Evolutionary conservation across 2,329 filamentous ascomycete genomes (phyloP).

Genomic region (Xylariaceae sp.): DNA sequence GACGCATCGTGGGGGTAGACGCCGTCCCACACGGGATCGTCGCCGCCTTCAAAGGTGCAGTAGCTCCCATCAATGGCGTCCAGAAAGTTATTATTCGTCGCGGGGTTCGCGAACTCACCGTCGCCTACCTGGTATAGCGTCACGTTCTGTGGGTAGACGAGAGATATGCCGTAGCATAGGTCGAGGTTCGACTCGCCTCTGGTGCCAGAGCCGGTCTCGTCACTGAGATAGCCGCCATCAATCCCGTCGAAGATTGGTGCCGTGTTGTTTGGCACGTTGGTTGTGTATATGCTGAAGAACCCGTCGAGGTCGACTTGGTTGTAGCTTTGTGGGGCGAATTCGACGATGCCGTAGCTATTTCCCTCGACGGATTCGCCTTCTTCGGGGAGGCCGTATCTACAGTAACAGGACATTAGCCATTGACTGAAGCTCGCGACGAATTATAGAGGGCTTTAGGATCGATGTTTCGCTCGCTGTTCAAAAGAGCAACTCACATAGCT

Average conservation of each 20-base stretch:
- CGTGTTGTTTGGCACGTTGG: constrained; percentile 11
- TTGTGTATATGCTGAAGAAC: constrained; percentile 16
- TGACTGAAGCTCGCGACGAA: no score
- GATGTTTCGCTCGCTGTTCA: neutral
- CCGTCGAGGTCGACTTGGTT: constrained; percentile 16
- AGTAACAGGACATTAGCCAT: neutral
- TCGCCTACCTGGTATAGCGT: constrained; percentile 55
- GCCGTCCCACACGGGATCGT: constrained; percentile 11
- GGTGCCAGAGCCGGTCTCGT: neutral
- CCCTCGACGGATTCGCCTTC: constrained; percentile 1
- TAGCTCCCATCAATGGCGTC: constrained; percentile 23
- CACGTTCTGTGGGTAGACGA: constrained; percentile 59
- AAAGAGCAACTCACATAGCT: constrained; percentile 9
- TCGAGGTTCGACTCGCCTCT: constrained; percentile 61
- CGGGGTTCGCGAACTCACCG: constrained; percentile 42
- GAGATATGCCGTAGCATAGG: constrained; percentile 59
- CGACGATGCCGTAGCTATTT: constrained; percentile 20
- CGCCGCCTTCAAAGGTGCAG: constrained; percentile 22
- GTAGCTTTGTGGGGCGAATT: constrained; percentile 15
- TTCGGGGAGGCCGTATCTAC: constrained; percentile 9
- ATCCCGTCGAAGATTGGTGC: constrained; percentile 16
- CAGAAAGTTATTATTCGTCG: constrained; percentile 50
- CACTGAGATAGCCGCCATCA: constrained; percentile 17
- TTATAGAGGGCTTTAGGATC: no score
- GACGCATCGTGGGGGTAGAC: constrained; percentile 49